These are phyloP conservation scores for Geotrichum candidum DNA, from an alignment of 1,139 yeast genomes.

Conservation along the genomic window DNA sequence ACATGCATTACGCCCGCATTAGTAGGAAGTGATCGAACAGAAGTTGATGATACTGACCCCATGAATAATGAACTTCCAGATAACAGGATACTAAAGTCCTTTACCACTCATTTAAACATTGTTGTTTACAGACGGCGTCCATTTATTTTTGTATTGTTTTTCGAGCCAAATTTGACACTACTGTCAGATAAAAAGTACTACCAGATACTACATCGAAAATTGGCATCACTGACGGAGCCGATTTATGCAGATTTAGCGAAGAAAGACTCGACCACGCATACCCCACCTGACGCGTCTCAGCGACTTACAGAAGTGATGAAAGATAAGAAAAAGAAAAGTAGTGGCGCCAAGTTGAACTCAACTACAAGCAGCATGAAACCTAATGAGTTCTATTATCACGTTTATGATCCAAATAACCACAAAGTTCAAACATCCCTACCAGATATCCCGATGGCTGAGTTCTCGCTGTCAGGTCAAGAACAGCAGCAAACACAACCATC, in stretches of 20 bases:
- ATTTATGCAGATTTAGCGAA: slow-evolving; percentile 24
- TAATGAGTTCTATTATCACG: slow-evolving; percentile 26
- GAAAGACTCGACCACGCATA: slow-evolving; percentile 2
- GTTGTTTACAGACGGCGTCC: slow-evolving; percentile 29
- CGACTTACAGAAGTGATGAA: neutral
- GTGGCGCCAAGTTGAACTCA: neutral
- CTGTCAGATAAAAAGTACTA: slow-evolving; percentile 21
- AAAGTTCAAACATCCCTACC: slow-evolving; percentile 27
- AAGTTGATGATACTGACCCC: neutral
- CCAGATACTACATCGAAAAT: slow-evolving; percentile 25
- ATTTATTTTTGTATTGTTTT: slow-evolving; percentile 26
- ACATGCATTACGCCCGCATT: neutral
- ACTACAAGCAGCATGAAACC: neutral
- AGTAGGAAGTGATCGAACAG: neutral
- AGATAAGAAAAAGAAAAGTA: neutral
- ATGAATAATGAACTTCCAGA: neutral
- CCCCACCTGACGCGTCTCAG: neutral
- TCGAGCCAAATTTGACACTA: slow-evolving; percentile 17
- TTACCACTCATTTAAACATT: slow-evolving; percentile 18
- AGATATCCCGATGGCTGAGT: slow-evolving; percentile 22
- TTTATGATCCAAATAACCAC: slow-evolving; percentile 19
- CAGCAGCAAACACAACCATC: slow-evolving; percentile 4
- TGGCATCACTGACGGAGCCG: slow-evolving; percentile 31
- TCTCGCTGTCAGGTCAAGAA: slow-evolving; percentile 19
- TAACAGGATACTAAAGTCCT: neutral